Evolutionary conservation across 768 basidiomycete genomes (phyloP).

Genomic region (Gelatoporia subvermispora): DNA sequence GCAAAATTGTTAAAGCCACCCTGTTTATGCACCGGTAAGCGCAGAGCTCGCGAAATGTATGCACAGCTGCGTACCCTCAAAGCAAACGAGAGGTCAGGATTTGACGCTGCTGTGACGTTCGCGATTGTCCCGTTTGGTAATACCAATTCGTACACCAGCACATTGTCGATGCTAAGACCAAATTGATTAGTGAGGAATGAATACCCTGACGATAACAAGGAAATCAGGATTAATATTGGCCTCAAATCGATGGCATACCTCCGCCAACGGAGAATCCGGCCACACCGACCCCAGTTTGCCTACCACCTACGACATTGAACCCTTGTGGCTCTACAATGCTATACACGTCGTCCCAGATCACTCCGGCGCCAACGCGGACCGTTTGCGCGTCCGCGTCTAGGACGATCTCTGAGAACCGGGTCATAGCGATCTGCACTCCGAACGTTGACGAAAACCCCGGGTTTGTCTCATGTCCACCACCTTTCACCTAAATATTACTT

Average conservation of each 20-base stretch:
- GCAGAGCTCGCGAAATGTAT: neutral
- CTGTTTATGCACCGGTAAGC: conserved; percentile 21
- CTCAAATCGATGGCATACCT: conserved; percentile 34
- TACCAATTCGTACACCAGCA: conserved; percentile 51
- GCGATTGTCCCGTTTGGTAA: conserved; percentile 45
- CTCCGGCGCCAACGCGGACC: conserved; percentile 29
- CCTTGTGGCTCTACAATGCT: conserved; percentile 41
- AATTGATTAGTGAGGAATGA: conserved; percentile 61
- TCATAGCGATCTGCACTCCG: conserved; percentile 32
- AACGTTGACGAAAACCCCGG: conserved; percentile 31
- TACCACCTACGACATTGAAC: conserved; percentile 51
- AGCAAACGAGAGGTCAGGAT: conserved; percentile 39
- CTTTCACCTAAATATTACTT: conserved; percentile 24
- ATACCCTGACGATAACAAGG: conserved; percentile 37
- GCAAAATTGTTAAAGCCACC: conserved; percentile 64
- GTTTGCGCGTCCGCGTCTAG: conserved; percentile 16
- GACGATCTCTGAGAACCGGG: conserved; percentile 22
- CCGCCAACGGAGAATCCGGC: conserved; percentile 42
- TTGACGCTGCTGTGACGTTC: conserved; percentile 26
- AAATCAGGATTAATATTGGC: neutral
- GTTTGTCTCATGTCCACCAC: conserved; percentile 30
- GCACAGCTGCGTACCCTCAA: conserved; percentile 29
- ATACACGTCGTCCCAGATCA: conserved; percentile 68
- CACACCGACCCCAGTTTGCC: conserved; percentile 43
- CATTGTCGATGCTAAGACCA: conserved; percentile 53